Evolutionary conservation across 2,329 filamentous ascomycete species (phyloP), one percentile per base, ranked within the genome.

Genomic region (Trichocomaceae sp.): DNA sequence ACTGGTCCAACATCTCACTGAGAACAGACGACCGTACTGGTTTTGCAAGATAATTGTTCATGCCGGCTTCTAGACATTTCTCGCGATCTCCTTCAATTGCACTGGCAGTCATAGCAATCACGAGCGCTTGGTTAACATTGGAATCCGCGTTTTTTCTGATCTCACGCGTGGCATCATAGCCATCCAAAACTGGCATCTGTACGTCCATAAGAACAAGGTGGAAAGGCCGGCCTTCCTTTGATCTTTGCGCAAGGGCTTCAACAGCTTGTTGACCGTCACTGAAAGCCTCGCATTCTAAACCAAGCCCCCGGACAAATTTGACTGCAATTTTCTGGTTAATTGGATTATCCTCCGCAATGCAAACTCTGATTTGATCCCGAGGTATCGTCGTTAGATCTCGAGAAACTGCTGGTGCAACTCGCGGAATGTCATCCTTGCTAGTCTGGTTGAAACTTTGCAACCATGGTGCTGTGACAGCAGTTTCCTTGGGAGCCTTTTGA

Each of bases 11-110:
- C 75, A 96, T 92, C 65, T 84, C 84, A 72, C 89, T 93, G 52
- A 97, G 77, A 41, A 95, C 85, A 47, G 91, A 87, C 3, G 88
- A 89, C 58, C 90, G 82, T n/a, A 97, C 92, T 1, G 92, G 92
- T 69, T 97, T 97, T 15, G 92, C 90, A 1, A 96, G 81, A 64
- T 96, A 97, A 65, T 96, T 93, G 70, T 96, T 96, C 92, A 97
- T 97, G 45, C 92, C 92, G 1, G 90, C 89, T 49, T 90, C 89
- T n/a, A 96, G 76, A 63, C 92, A 96, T 73, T 95, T 96, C 69
- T 97, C 92, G 47, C 91, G 81, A 67, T 97, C 92, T 17, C 92
- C 92, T 67, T 93, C 88, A 58, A 97, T 97, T 2, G 92, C 92
- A 23, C 86, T 91, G 1, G 92, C 92, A 1, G 92, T 97, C 92